Evolutionary conservation across 768 basidiomycete species (phyloP), one percentile per base, ranked within the genome.

Genomic region (Russula vinacea): DNA sequence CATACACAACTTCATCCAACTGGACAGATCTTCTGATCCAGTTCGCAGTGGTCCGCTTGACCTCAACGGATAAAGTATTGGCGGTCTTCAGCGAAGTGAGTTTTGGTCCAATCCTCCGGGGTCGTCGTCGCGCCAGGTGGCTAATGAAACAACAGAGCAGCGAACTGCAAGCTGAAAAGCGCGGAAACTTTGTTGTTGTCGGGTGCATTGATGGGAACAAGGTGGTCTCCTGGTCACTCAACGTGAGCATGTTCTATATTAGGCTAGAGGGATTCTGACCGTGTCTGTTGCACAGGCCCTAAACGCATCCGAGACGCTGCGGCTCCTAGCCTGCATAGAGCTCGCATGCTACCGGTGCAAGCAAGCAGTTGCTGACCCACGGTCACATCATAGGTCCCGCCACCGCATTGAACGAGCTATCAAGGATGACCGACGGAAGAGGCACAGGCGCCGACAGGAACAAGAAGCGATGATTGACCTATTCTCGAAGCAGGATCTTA

Each of bases 111-210:
- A 33, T 47, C 50, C 56, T 35, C 56, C 14, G 44, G n/a, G 17
- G 33, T 22, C 61, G n/a, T 29, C 29, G 10, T 63, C 67, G 61
- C 56, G 63, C 63, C 45, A 22, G 22, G 66, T 67, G 64, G 44
- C 56, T 66, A 45, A 63, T 56, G 62, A 45, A 52, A n/a, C 62
- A 40, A 49, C 55, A 89, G 87, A 71, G 78, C 26, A 84, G 83
- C 62, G 86, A 92, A 72, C 75, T 92, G 42, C 89, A 92, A 77
- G 90, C 90, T 19, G 91, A 93, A 75, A 90, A 89, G 75, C 83
- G 91, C 67, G 91, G 91, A 58, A 92, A 92, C 73, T 93, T 93
- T 71, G 86, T 93, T 24, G 89, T 93, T 32, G 83, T 93, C 59
- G 87, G 88, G 49, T 88, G 87, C 60, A 84, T 93, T 24, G 89